phyloP scores from a whole-genome alignment of 805 yeast species.

The Pichia sporocuriosa region DNA sequence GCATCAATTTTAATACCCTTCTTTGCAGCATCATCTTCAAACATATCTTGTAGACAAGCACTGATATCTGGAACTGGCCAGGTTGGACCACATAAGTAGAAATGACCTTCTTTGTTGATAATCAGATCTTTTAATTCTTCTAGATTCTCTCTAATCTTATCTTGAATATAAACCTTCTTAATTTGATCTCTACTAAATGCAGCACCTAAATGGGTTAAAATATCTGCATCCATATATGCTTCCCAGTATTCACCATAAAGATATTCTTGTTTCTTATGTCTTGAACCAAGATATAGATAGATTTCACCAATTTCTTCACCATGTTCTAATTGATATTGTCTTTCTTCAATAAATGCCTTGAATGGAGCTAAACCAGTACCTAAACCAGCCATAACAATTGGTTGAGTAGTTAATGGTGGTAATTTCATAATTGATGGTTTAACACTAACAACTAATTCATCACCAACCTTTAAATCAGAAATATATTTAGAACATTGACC shows the following conservation, averaged over 20 bases:
- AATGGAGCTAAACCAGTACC: constrained; percentile 98
- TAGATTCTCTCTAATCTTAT: constrained; percentile 74
- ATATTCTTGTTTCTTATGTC: constrained; percentile 93
- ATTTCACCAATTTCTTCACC: constrained; percentile 87
- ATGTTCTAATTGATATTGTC: constrained; percentile 85
- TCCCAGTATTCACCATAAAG: constrained; percentile 97
- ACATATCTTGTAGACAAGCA: constrained; percentile 78
- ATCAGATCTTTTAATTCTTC: constrained; percentile 72
- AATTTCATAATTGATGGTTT: constrained; percentile 96
- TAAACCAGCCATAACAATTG: constrained; percentile 92
- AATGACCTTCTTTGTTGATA: constrained; percentile 72
- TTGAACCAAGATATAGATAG: constrained; percentile 83
- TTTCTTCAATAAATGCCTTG: constrained; percentile 95
- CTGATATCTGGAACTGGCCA: constrained; percentile 99
- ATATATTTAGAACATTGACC: constrained; percentile 94
- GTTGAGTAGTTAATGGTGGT: constrained; percentile 81
- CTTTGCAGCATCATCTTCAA: constrained; percentile 60
- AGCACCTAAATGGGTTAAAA: constrained; percentile 91
- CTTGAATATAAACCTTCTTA: constrained; percentile 90
- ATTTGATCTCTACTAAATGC: constrained; percentile 98
- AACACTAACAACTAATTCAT: constrained; percentile 86
- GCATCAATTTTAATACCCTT: constrained; percentile 65
- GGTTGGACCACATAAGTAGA: constrained; percentile 97
- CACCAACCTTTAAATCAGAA: constrained; percentile 70
- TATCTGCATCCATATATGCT: constrained; percentile 87